These are phyloP conservation scores for Sugiyamaella xylanicola DNA, from an alignment of 1,139 yeast species.

Conservation along the genomic window DNA sequence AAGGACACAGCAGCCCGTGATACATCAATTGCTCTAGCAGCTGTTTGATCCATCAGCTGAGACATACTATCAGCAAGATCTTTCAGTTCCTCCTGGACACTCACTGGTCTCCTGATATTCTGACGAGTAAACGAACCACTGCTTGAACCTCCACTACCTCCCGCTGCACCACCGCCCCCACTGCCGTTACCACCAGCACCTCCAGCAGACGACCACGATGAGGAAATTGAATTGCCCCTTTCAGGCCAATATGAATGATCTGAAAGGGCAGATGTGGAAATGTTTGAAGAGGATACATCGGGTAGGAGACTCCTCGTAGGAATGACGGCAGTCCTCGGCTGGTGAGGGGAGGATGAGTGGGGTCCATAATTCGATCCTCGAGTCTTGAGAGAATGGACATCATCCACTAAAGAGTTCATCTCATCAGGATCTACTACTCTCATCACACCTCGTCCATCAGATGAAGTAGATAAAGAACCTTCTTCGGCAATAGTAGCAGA, in stretches of 20 bases:
- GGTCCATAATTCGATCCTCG: neutral
- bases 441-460: slow-evolving; percentile 29
- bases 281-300: slow-evolving; percentile 14
- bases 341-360: slow-evolving; percentile 19
- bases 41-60: slow-evolving; percentile 25
- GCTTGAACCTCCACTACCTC: slow-evolving; percentile 1
- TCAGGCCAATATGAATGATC: slow-evolving; percentile 16
- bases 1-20: slow-evolving; percentile 28
- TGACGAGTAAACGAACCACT: slow-evolving; percentile 6
- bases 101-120: slow-evolving; percentile 6
- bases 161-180: slow-evolving; percentile 1
- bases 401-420: slow-evolving; percentile 25
- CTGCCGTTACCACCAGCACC: neutral
- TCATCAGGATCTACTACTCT: slow-evolving; percentile 32
- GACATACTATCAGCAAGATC: slow-evolving; percentile 28
- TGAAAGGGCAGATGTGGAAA: slow-evolving; percentile 10
- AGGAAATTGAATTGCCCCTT: slow-evolving; percentile 8
- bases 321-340: slow-evolving; percentile 11
- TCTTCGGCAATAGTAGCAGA: slow-evolving; percentile 10
- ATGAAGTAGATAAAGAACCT: slow-evolving; percentile 15
- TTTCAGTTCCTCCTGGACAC: slow-evolving; percentile 24
- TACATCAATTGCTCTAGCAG: slow-evolving; percentile 24
- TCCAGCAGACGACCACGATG: slow-evolving; percentile 15
- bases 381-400: slow-evolving; percentile 7
- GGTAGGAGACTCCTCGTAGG: slow-evolving; percentile 16